A percentile compares a stretch with the other conserved stretches of the same genome.
Conservation (phyloP, 2,329 filamentous ascomycete species). For the Tolypocladium tundrense region DNA sequence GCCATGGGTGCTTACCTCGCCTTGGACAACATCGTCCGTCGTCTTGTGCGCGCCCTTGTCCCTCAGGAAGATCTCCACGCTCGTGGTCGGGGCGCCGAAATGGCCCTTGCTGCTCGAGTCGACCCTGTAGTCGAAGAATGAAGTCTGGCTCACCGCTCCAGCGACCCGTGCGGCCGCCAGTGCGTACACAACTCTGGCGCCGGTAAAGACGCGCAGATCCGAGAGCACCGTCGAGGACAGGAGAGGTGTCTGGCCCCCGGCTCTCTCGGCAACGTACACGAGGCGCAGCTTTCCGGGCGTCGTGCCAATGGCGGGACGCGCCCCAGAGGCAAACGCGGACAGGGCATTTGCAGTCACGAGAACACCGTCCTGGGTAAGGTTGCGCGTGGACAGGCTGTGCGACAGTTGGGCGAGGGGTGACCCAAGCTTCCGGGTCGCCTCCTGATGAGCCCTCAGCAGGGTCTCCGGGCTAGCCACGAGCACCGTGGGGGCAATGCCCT, state of each 20-base stretch:
- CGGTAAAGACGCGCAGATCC: conserved; percentile 72
- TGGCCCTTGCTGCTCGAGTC: conserved; percentile 37
- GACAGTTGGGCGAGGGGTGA: conserved; percentile 56
- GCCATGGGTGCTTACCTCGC: conserved; percentile 44
- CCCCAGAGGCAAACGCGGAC: conserved; percentile 45
- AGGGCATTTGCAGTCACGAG: conserved; percentile 48
- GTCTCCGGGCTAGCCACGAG: conserved; percentile 69
- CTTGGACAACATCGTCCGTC: conserved; percentile 49
- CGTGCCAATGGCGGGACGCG: conserved; percentile 48
- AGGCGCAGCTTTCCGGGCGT: conserved; percentile 68
- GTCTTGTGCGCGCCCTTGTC: conserved; percentile 52
- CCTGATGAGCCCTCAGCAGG: conserved; percentile 55
- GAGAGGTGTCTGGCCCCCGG: conserved; percentile 49
- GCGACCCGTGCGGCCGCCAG: conserved; percentile 75
- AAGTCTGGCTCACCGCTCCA: conserved; percentile 78
- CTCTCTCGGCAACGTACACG: conserved; percentile 67
- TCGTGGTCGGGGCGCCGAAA: conserved; percentile 74
- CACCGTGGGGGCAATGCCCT: conserved; percentile 69
- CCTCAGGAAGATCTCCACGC: conserved; percentile 65
- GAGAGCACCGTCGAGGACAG: conserved; percentile 63
- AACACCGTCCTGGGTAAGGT: conserved; percentile 58
- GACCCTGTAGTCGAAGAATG: conserved; percentile 76
- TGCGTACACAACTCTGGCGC: conserved; percentile 74
- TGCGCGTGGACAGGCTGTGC: conserved; percentile 61
- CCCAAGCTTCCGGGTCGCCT: conserved; percentile 47